These are phyloP conservation scores for Exserohilum rostratum DNA, from an alignment of 2,329 filamentous ascomycete genomes.

Conservation along the genomic window DNA sequence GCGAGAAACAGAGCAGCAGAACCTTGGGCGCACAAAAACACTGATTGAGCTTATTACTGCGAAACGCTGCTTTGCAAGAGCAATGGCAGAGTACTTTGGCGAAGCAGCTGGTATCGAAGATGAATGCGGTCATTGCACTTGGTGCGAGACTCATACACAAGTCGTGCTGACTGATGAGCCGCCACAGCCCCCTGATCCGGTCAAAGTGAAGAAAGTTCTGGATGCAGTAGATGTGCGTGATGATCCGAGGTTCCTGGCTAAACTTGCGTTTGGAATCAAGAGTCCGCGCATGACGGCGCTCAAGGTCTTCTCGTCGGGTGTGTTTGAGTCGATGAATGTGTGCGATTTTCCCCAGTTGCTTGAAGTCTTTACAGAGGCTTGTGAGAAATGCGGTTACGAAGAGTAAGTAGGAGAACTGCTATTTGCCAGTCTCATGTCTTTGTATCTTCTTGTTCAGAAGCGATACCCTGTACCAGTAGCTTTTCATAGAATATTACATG, in stretches of 20 bases:
- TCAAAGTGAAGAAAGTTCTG: slow-evolving; percentile 54
- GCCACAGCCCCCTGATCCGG: slow-evolving; percentile 48
- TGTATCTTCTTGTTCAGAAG: neutral
- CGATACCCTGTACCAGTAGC: neutral
- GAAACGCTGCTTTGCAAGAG: slow-evolving; percentile 57
- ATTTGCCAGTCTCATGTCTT: neutral
- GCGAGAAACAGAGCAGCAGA: slow-evolving; percentile 59
- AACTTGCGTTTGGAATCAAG: slow-evolving; percentile 66
- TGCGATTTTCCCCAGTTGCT: slow-evolving; percentile 57
- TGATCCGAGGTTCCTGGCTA: slow-evolving; percentile 64
- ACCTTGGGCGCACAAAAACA: slow-evolving; percentile 57
- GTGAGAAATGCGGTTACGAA: neutral
- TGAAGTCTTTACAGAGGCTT: slow-evolving; percentile 20
- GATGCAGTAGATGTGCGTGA: slow-evolving; percentile 56
- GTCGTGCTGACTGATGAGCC: slow-evolving; percentile 50
- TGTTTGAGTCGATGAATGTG: slow-evolving; percentile 62
- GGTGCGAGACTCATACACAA: slow-evolving; percentile 45
- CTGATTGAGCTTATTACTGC: slow-evolving; percentile 62
- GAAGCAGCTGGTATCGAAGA: slow-evolving; percentile 54
- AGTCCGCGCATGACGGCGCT: slow-evolving; percentile 61
- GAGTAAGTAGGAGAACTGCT: neutral
- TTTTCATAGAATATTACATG: slow-evolving; percentile 1
- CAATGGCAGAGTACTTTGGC: slow-evolving; percentile 64
- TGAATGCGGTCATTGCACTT: slow-evolving; percentile 64
- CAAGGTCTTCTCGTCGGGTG: slow-evolving; percentile 53